A percentile compares a stretch with the other conserved stretches of the same genome.
Evolutionary conservation across 768 basidiomycete species (phyloP).

Genomic region (Podaxis carcinomalis): DNA sequence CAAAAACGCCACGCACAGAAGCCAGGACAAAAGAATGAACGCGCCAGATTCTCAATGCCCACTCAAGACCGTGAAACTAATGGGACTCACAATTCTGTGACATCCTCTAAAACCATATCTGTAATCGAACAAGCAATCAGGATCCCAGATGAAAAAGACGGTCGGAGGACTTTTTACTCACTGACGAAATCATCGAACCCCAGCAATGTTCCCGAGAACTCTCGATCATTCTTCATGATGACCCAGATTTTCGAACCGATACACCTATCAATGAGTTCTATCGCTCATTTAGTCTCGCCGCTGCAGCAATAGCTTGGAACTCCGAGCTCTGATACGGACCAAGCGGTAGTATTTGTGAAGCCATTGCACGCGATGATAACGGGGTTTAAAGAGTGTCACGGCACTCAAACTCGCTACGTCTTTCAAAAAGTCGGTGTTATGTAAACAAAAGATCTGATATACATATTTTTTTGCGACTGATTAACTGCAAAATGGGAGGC

Average conservation of each 20-base stretch:
- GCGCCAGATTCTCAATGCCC: neutral
- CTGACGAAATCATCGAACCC: conserved; percentile 99
- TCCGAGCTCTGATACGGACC: conserved; percentile 35
- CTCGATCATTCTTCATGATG: conserved; percentile 95
- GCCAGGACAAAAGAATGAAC: neutral
- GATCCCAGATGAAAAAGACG: neutral
- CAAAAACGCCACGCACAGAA: neutral
- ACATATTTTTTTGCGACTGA: neutral
- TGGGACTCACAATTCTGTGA: conserved; percentile 83
- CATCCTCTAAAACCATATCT: conserved; percentile 97
- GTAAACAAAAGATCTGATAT: conserved; percentile 8
- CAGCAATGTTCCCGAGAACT: conserved; percentile 91
- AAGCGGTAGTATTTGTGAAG: conserved; percentile 91
- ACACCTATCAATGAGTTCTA: conserved; percentile 95
- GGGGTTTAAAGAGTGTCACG: neutral
- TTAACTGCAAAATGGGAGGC: neutral
- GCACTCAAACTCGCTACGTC: neutral
- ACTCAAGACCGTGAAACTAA: neutral
- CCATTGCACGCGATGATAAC: conserved; percentile 44
- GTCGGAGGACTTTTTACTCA: conserved; percentile 46
- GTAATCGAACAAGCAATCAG: neutral
- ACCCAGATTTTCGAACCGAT: conserved; percentile 98
- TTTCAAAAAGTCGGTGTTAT: neutral
- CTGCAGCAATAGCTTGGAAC: neutral
- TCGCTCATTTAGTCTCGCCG: neutral